Base-by-base conservation (phyloP, 2,329 filamentous ascomycete species). In the Aspergillus piperis region DNA sequence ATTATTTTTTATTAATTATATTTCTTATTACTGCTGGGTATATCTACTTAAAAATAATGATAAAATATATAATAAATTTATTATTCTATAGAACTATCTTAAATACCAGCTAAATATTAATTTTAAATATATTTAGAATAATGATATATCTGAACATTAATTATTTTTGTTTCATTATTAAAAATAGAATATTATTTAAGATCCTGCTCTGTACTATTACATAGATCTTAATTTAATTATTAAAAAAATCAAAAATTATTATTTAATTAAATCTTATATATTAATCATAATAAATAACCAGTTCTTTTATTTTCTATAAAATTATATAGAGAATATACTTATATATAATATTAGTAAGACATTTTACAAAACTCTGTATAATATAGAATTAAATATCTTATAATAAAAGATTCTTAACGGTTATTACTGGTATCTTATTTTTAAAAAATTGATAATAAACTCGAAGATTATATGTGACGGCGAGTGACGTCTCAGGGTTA, bases 271-370 rank as follows among this genome's bases (percentile, higher is more conserved):
- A 25, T 25, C 7, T 25, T 25, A 38, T 38, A 38, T 38, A 38
- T 38, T 38, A 38, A 10, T 38, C 11, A 38, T 38, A 38, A 15
- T 8, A 38, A 2, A 38, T 38, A 38, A 38, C 32, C 3, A 38
- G 32, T 38, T 38, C 1, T 4, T 15, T 8, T 38, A 47, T 59
- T 27, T 59, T 54, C 17, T 53, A 44, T 23, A 23, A 13, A 42
- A 44, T 47, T 39, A 42, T 54, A 54, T 39, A 56, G 8, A 56
- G 30, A 47, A 58, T 58, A 58, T 3, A 27, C 21, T 54, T 51
- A 32, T 58, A 39, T 54, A 38, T 41, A 39, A 53, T 38, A 38
- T 38, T 25, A 54, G 23, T 38, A 32, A 25, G 23, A 25, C 3
- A 3, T 4, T 25, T 4, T 25, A 25, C 7, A 4, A 25, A 25